Base-by-base conservation (phyloP, 2,329 filamentous ascomycete genomes). In the Xylariales sp. region DNA sequence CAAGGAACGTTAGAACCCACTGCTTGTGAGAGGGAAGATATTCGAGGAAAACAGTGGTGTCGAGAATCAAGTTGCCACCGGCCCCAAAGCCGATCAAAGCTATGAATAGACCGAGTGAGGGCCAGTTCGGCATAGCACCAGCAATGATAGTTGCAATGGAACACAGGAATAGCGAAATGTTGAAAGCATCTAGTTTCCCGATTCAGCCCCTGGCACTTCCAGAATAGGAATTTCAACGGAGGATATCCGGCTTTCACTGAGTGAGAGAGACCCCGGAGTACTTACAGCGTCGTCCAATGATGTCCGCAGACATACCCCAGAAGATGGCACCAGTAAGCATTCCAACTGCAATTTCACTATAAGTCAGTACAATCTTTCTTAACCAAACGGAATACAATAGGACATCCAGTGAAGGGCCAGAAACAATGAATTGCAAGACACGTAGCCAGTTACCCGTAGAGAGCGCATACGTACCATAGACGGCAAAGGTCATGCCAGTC, bases 241-340 rank as follows among this genome's bases (percentile, higher is more conserved):
- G 5, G 4, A 5, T 11, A 18, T 25, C 21, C 24, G 13, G 32
- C 10, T 12, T 6, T 33, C 11, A 5, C 6, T 10, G 4, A 15
- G 12, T 5, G 3, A 8, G 23, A 25, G 23, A 25, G n/a, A 25
- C 8, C 23, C n/a, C 23, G 8, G 8, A 11, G 7, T 16, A 29
- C 33, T 32, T 28, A 40, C 76, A 77, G 44, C 76, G 74, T 29
- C 83, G 70, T 5, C 82, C 83, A 43, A 86, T 79, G 23, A 86
- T 70, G 50, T 87, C 83, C 16, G 80, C 81, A 4, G 69, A 70
- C 20, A 83, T 59, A 2, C 82, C 82, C 81, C 82, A 87, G 59
- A 85, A 85, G 18, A 85, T 54, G 13, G 78, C 79, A 2, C 80
- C 75, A 0, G 65, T 44, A 36, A 71, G 64, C 64, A 71, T 71